A percentile compares a stretch with the other conserved stretches of the same genome.
phyloP scores from a whole-genome alignment of 441 rosid genomes.

The Francoa sonchifolia region DNA sequence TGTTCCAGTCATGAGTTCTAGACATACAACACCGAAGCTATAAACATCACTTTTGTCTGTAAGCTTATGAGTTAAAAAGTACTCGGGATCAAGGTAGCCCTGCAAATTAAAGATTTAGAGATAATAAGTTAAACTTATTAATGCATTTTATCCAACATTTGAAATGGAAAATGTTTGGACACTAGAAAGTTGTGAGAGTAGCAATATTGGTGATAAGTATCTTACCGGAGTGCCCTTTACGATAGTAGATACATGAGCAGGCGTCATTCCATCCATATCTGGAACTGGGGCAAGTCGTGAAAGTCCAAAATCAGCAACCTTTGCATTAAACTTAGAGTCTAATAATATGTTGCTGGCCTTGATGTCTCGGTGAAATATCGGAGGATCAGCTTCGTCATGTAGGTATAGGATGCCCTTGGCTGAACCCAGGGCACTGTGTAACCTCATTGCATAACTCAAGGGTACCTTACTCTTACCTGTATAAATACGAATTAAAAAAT shows the following conservation, averaged over 20 bases:
- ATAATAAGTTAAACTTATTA: constrained; percentile 1
- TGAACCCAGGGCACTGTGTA: constrained; percentile 62
- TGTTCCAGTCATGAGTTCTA: constrained; percentile 91
- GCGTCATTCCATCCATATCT: constrained; percentile 53
- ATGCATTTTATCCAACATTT: too few species aligned
- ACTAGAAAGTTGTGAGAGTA: too few species aligned
- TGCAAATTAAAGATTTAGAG: constrained; percentile 21
- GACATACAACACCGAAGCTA: constrained; percentile 87
- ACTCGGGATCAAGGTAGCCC: constrained; percentile 98
- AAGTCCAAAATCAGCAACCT: constrained; percentile 97
- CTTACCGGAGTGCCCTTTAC: constrained; percentile 95
- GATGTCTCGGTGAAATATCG: constrained; percentile 88
- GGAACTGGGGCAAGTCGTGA: constrained; percentile 92
- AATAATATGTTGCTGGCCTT: constrained; percentile 90
- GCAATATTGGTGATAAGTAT: constrained; percentile 1
- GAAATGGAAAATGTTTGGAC: too few species aligned
- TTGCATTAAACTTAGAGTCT: constrained; percentile 58
- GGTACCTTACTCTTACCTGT: constrained; percentile 48
- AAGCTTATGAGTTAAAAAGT: constrained; percentile 81
- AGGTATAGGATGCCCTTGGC: constrained; percentile 84
- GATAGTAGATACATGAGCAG: constrained; percentile 84
- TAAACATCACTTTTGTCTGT: constrained; percentile 98
- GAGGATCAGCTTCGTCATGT: constrained; percentile 93
- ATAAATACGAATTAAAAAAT: too few species aligned
- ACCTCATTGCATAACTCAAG: constrained; percentile 52